Evolutionary conservation across 441 rosid species (phyloP).

Genomic region (Erodium moschatum): DNA sequence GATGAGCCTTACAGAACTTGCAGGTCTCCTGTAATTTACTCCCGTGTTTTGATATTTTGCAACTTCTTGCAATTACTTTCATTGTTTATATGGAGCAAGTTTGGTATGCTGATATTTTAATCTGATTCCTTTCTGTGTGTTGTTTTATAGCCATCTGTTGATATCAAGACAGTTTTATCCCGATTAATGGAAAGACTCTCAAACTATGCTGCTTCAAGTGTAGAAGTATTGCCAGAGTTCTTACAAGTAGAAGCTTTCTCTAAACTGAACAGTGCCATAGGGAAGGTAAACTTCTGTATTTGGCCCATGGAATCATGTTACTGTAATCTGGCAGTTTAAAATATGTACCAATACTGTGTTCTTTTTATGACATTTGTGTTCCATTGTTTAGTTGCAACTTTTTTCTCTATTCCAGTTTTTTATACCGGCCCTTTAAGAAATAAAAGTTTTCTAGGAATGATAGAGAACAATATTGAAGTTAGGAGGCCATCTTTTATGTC

Average conservation of each 20-base stretch:
- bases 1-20: neutral
- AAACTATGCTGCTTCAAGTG: constrained; percentile 80
- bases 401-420: too few relatives aligned
- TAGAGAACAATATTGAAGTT: too few relatives aligned
- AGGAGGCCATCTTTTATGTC: too few relatives aligned
- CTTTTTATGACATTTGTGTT: too few relatives aligned
- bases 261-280: constrained; percentile 86
- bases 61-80: neutral
- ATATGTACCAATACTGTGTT: too few relatives aligned
- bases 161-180: constrained; percentile 90
- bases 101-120: constrained; percentile 16
- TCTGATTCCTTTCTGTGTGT: constrained; percentile 8
- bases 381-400: too few relatives aligned
- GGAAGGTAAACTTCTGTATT: constrained; percentile 49
- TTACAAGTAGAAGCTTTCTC: constrained; percentile 98
- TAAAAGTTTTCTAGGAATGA: too few relatives aligned
- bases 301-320: constrained; percentile 10
- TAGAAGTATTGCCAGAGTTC: constrained; percentile 85
- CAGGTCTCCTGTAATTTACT: neutral
- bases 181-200: constrained; percentile 96
- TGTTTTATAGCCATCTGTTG: constrained; percentile 75
- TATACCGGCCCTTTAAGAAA: too few relatives aligned
- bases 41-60: neutral
- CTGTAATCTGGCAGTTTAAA: too few relatives aligned
- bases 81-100: neutral